A percentile compares a stretch with the other conserved stretches of the same genome.
Evolutionary conservation across 495 filamentous ascomycete species (phyloP).

Genomic region (Letharia lupina): DNA sequence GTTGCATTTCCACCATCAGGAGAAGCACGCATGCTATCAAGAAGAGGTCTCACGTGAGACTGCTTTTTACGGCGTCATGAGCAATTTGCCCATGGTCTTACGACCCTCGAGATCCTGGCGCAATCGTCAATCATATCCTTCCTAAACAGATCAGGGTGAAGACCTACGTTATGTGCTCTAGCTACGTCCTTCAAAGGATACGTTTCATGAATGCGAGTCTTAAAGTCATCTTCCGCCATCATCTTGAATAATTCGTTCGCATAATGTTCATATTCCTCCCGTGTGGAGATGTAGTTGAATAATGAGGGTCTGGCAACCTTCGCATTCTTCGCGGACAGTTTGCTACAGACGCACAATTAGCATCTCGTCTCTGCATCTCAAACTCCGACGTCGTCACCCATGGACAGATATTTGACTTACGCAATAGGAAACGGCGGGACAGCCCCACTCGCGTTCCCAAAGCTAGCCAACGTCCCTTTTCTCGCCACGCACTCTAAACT

Average conservation of each 20-base stretch:
- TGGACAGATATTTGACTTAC: conserved; percentile 32
- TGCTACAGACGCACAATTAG: conserved; percentile 24
- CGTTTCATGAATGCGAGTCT: conserved; percentile 66
- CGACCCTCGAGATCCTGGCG: conserved; percentile 67
- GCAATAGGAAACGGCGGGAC: conserved; percentile 66
- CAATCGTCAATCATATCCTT: conserved; percentile 9
- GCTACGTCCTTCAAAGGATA: conserved; percentile 75
- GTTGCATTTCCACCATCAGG: neutral
- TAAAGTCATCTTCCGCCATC: conserved; percentile 58
- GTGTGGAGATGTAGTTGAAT: conserved; percentile 63
- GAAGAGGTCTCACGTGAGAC: neutral
- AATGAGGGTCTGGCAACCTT: conserved; percentile 70
- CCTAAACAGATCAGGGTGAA: neutral
- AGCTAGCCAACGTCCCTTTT: conserved; percentile 78
- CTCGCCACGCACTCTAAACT: conserved; percentile 67
- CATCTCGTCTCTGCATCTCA: neutral
- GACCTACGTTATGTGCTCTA: conserved; percentile 55
- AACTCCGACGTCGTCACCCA: neutral
- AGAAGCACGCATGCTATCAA: neutral
- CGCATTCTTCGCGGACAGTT: conserved; percentile 68
- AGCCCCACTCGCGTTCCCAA: conserved; percentile 82
- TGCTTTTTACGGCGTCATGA: conserved; percentile 33
- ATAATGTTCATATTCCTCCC: conserved; percentile 69
- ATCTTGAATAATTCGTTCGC: conserved; percentile 64
- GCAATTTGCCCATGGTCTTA: conserved; percentile 64